Conservation (phyloP, 75 land plant genomes). For the Cunninghamia lanceolata region DNA sequence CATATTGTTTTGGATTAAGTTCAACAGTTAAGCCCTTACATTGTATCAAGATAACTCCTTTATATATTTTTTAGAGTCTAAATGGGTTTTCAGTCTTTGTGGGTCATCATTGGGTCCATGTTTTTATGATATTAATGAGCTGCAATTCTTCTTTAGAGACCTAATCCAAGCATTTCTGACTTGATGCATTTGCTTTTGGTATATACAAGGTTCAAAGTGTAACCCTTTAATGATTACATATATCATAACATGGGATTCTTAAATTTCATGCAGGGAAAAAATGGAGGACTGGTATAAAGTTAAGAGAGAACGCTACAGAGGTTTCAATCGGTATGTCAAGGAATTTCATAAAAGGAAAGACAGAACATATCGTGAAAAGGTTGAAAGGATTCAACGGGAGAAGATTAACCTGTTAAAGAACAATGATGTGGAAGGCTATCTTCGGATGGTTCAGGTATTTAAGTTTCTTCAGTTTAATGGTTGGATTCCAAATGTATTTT, state of each 20-base stretch:
- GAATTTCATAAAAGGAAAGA: constrained; percentile 97
- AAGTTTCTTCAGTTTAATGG: constrained; percentile 7
- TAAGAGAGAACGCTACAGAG: constrained; percentile 81
- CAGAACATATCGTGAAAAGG: constrained; percentile 76
- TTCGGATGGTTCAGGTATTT: constrained; percentile 94
- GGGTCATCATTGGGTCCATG: not conserved
- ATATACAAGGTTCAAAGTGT: not conserved
- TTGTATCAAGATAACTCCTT: no score
- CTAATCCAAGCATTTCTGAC: not conserved
- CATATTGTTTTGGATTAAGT: no score
- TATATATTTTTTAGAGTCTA: not conserved
- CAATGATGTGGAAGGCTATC: constrained; percentile 98
- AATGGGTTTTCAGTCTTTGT: not conserved
- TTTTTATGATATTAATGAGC: not conserved
- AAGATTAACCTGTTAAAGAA: constrained; percentile 95
- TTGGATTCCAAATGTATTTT: constrained; percentile 9
- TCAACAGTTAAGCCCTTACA: no score
- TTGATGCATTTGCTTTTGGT: not conserved
- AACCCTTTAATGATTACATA: not conserved
- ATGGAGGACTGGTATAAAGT: constrained; percentile 79
- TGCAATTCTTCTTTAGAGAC: not conserved
- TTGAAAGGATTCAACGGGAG: constrained; percentile 94
- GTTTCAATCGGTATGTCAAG: constrained; percentile 77
- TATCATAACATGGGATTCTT: not conserved
- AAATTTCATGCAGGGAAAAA: constrained; percentile 57